phyloP scores from a whole-genome alignment of 176 grass and related monocot species.

The Avena atlantica region DNA sequence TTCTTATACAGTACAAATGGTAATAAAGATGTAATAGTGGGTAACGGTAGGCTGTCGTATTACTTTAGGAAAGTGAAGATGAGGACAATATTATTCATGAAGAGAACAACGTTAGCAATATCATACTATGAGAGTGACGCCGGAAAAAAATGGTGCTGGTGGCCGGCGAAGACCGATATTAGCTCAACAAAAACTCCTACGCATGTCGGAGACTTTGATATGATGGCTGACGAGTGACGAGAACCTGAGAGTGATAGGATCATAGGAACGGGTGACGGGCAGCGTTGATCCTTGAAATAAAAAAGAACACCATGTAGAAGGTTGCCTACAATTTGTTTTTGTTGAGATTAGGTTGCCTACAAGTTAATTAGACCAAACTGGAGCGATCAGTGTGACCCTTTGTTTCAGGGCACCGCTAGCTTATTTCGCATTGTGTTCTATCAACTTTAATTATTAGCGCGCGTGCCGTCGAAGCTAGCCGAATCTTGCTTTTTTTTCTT shows the following conservation, averaged over 20 bases:
- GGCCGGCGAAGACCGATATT: neutral
- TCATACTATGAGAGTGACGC: neutral
- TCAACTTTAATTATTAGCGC: no score
- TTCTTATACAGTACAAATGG: neutral
- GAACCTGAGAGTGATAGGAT: neutral
- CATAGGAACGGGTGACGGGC: no score
- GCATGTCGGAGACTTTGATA: neutral
- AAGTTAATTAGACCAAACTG: neutral
- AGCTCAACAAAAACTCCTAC: neutral
- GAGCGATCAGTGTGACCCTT: no score
- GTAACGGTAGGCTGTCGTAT: neutral
- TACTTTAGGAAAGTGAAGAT: no score
- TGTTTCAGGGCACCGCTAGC: no score
- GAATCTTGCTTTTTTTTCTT: no score
- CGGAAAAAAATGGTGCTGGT: neutral
- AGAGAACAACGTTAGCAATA: neutral
- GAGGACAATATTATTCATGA: neutral
- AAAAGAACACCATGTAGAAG: no score
- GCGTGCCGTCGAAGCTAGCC: no score
- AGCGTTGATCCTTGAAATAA: no score
- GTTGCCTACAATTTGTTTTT: no score
- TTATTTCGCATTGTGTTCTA: no score
- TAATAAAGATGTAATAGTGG: neutral
- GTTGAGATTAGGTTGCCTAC: no score
- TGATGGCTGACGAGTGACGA: neutral